These are phyloP conservation scores for Neocucurbitaria cava DNA, from an alignment of 2,329 filamentous ascomycete species.

Conservation along the genomic window DNA sequence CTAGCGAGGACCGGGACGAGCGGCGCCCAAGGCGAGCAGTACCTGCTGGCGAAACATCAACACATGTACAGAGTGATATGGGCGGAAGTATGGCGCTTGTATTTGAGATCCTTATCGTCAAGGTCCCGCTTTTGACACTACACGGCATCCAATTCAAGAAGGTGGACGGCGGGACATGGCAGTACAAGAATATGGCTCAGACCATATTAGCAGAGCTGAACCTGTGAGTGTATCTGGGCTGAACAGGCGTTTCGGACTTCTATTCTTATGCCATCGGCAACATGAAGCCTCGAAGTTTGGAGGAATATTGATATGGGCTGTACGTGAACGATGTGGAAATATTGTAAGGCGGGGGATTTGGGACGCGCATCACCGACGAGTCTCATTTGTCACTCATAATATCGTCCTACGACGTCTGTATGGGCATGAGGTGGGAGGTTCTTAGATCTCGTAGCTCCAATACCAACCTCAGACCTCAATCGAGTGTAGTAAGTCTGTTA, in stretches of 20 bases:
- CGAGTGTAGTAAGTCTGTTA: not conserved
- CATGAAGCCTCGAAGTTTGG: slow-evolving; percentile 7
- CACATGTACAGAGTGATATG: slow-evolving; percentile 88
- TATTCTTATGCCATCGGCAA: slow-evolving; percentile 2
- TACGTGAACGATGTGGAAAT: slow-evolving; percentile 5
- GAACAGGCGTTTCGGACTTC: slow-evolving; percentile 1
- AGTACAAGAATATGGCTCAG: slow-evolving; percentile 98
- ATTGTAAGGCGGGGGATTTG: slow-evolving; percentile 8
- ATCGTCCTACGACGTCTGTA: slow-evolving; percentile 1
- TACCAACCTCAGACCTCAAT: not conserved
- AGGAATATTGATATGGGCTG: slow-evolving; percentile 7
- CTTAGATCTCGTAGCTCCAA: slow-evolving; percentile 5
- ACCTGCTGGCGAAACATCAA: slow-evolving; percentile 85
- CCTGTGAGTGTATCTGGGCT: slow-evolving; percentile 7
- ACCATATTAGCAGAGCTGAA: slow-evolving; percentile 84
- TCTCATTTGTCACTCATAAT: slow-evolving; percentile 36
- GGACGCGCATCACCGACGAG: slow-evolving; percentile 28
- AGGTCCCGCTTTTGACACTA: slow-evolving; percentile 88
- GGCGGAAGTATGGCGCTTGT: slow-evolving; percentile 83
- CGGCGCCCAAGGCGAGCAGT: slow-evolving; percentile 43
- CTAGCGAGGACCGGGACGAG: slow-evolving; percentile 65
- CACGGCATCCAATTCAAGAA: slow-evolving; percentile 99
- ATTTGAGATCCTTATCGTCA: slow-evolving; percentile 97
- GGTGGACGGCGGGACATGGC: slow-evolving; percentile 93
- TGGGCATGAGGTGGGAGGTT: slow-evolving; percentile 3